A percentile compares a stretch with the other conserved stretches of the same genome.
These are phyloP conservation scores for Rhazya stricta DNA, from an alignment of 257 asterid species.

Conservation along the genomic window DNA sequence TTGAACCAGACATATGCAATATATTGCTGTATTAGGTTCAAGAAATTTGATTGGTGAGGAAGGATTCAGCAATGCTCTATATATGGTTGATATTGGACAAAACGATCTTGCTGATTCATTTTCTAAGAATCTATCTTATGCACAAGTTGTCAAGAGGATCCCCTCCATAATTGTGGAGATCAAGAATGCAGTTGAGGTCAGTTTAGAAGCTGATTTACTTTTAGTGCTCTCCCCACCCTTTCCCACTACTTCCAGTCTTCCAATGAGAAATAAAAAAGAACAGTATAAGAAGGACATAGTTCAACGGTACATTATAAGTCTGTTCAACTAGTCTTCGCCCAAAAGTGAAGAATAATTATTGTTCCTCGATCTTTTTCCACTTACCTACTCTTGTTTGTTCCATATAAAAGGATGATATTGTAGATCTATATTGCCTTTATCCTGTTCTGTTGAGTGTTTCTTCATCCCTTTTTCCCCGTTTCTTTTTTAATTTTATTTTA, in stretches of 20 bases:
- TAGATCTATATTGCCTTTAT: neutral
- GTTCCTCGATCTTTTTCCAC: neutral
- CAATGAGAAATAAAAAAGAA: neutral
- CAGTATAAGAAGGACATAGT: neutral
- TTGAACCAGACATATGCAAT: constrained; percentile 1
- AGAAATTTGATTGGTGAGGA: constrained; percentile 34
- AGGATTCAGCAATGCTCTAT: constrained; percentile 58
- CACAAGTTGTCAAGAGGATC: constrained; percentile 51
- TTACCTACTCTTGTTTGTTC: neutral
- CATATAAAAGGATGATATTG: neutral
- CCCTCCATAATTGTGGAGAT: constrained; percentile 67
- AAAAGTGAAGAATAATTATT: neutral
- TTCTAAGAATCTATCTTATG: constrained; percentile 52
- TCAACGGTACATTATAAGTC: neutral
- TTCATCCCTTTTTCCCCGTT: neutral
- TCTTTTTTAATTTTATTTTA: too few species aligned
- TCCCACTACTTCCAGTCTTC: neutral
- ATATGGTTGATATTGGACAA: constrained; percentile 87
- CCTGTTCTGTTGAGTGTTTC: neutral
- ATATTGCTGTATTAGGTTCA: constrained; percentile 38
- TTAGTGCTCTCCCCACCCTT: neutral
- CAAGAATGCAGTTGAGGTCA: constrained; percentile 53
- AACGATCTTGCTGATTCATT: constrained; percentile 75
- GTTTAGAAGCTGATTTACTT: neutral
- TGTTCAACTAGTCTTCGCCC: neutral